phyloP scores from a whole-genome alignment of 352 stramenopile species.

The Globisporangium mamillatum region DNA sequence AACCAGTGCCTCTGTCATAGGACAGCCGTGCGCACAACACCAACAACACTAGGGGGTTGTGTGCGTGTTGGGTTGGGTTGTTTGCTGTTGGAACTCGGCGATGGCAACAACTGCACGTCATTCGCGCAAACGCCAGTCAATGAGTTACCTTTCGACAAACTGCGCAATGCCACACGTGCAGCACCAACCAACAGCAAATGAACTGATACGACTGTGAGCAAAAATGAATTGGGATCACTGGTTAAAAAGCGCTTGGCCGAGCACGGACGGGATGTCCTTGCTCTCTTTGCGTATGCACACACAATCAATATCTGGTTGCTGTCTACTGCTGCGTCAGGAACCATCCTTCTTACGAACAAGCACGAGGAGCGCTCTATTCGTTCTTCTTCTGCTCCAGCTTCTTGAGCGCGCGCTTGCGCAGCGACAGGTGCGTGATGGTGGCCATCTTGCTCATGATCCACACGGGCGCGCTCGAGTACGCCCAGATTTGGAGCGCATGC shows the following conservation, averaged over 20 bases:
- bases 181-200: background rate
- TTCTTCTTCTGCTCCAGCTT: conserved; percentile 87
- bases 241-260: background rate
- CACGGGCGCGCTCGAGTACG: conserved; percentile 88
- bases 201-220: background rate
- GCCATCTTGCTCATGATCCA: conserved; percentile 79
- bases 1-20: too few relatives aligned
- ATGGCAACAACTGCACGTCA: too few relatives aligned
- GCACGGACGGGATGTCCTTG: too few relatives aligned
- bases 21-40: too few relatives aligned
- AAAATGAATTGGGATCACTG: background rate
- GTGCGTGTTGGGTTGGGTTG: too few relatives aligned
- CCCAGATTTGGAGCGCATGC: conserved; percentile 95
- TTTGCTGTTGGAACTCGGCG: too few relatives aligned
- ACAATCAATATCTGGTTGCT: background rate
- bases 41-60: too few relatives aligned
- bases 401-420: conserved; percentile 85
- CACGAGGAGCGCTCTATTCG: conserved; percentile 33
- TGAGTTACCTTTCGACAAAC: too few relatives aligned
- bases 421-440: conserved; percentile 73
- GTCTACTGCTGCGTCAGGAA: background rate
- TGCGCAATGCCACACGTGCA: too few relatives aligned
- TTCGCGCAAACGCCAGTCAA: too few relatives aligned
- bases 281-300: background rate
- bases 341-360: background rate